These are phyloP conservation scores for Blakeslea trispora DNA, from an alignment of 371 early-diverging fungal genomes.

Conservation along the genomic window DNA sequence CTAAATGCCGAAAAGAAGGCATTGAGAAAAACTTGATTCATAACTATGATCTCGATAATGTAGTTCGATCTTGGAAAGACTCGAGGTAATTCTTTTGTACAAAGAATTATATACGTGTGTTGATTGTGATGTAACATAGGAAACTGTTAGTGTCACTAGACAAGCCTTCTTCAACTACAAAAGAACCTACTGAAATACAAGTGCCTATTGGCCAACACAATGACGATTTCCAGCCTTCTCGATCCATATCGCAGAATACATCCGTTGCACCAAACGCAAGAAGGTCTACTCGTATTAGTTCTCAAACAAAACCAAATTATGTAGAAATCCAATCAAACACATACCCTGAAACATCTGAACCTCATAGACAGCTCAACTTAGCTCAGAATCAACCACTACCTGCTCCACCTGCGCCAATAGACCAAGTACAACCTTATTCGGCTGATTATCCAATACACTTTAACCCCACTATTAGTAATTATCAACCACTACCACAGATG, in stretches of 20 bases:
- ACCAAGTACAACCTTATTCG: too few species aligned
- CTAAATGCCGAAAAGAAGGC: conserved; percentile 53
- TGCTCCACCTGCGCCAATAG: too few species aligned
- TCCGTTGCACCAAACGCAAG: background rate
- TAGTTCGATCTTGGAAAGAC: conserved; percentile 27
- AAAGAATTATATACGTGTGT: too few species aligned
- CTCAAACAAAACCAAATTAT: conserved; percentile 3
- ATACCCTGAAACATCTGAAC: background rate
- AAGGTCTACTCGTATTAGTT: conserved; percentile 8
- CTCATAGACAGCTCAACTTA: background rate
- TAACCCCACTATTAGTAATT: too few species aligned
- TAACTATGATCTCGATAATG: conserved; percentile 47
- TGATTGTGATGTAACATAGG: too few species aligned
- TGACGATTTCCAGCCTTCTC: background rate
- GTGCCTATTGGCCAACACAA: background rate
- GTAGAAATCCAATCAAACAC: background rate
- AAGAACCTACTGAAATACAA: background rate
- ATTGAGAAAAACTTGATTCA: conserved; percentile 38
- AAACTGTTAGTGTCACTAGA: background rate
- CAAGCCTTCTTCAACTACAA: background rate
- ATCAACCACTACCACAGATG: too few species aligned
- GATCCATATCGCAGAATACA: too few species aligned
- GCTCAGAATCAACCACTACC: background rate
- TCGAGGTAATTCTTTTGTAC: conserved; percentile 28
- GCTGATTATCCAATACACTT: too few species aligned